These are phyloP conservation scores for Wallacemonas sp. DNA, from an alignment of 208 protist species.

Conservation along the genomic window DNA sequence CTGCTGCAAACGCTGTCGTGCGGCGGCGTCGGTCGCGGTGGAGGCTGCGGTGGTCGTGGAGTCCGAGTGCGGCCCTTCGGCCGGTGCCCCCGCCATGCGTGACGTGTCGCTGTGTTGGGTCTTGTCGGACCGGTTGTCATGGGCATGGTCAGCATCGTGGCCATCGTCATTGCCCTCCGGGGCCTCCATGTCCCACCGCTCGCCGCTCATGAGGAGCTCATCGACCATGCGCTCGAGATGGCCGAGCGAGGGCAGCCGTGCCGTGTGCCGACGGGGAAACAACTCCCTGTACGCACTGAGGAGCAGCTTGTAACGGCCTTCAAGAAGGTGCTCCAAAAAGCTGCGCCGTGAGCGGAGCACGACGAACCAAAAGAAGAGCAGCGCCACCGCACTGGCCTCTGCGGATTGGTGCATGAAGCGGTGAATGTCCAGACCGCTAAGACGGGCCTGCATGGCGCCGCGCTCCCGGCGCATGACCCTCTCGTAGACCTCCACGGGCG, in stretches of 20 bases:
- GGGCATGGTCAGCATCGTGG: not conserved
- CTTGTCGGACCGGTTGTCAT: not conserved
- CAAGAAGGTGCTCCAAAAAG: constrained; percentile 44
- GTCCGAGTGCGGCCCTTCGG: not conserved
- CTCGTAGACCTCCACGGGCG: constrained; percentile 34
- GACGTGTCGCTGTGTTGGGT: not conserved
- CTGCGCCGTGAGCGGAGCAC: constrained; percentile 51
- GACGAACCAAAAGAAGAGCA: constrained; percentile 69
- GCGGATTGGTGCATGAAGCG: constrained; percentile 44
- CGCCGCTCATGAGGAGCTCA: constrained; percentile 24
- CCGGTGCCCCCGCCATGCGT: not conserved
- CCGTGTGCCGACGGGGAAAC: constrained; percentile 32
- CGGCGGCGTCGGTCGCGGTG: not conserved
- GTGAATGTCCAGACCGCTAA: constrained; percentile 48
- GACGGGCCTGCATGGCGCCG: constrained; percentile 32
- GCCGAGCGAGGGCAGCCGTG: constrained; percentile 22
- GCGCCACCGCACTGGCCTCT: constrained; percentile 45
- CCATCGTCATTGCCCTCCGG: not conserved
- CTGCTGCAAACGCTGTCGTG: not conserved
- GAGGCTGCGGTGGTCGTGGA: not conserved
- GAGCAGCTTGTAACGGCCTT: constrained; percentile 49
- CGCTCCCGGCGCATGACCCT: constrained; percentile 44
- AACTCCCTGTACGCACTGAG: constrained; percentile 41
- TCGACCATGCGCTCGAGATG: constrained; percentile 24
- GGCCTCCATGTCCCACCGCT: constrained; percentile 3